A percentile compares a stretch with the other conserved stretches of the same genome.
Conservation (phyloP, 495 filamentous ascomycete species). For the Entonaema liquescens region DNA sequence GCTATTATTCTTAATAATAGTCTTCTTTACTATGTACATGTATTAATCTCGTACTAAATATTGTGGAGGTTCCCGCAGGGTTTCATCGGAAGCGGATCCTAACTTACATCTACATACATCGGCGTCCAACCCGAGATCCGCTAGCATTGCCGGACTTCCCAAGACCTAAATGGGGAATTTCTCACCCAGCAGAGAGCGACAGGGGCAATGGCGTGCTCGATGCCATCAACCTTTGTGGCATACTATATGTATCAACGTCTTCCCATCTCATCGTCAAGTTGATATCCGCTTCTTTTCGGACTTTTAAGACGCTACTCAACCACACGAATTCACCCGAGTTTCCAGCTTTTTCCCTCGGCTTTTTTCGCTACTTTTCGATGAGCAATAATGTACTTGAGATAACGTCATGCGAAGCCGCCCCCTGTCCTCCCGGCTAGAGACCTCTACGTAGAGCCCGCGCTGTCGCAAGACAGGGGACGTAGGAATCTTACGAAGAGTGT, state of each 20-base stretch:
- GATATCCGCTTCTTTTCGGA: slow-evolving; percentile 1
- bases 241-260: slow-evolving; percentile 30
- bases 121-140: not conserved
- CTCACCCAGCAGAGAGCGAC: slow-evolving; percentile 3
- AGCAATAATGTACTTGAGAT: not conserved
- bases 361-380: slow-evolving; percentile 11
- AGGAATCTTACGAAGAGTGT: slow-evolving; percentile 9
- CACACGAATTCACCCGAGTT: slow-evolving; percentile 19
- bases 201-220: slow-evolving; percentile 39
- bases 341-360: slow-evolving; percentile 15
- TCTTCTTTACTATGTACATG: not conserved
- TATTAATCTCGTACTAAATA: not conserved
- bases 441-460: not conserved
- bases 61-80: not conserved
- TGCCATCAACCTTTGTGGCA: slow-evolving; percentile 22
- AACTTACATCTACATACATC: not conserved
- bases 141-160: not conserved
- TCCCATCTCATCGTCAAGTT: slow-evolving; percentile 15
- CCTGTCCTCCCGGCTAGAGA: not conserved
- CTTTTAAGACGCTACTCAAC: not conserved
- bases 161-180: slow-evolving; percentile 13
- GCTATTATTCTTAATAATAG: too few species aligned
- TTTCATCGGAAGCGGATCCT: slow-evolving; percentile 14
- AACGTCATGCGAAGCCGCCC: not conserved
- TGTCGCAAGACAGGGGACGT: slow-evolving; percentile 1